phyloP scores from a whole-genome alignment of 495 filamentous ascomycete genomes.

The Trichoderma asperelloides region DNA sequence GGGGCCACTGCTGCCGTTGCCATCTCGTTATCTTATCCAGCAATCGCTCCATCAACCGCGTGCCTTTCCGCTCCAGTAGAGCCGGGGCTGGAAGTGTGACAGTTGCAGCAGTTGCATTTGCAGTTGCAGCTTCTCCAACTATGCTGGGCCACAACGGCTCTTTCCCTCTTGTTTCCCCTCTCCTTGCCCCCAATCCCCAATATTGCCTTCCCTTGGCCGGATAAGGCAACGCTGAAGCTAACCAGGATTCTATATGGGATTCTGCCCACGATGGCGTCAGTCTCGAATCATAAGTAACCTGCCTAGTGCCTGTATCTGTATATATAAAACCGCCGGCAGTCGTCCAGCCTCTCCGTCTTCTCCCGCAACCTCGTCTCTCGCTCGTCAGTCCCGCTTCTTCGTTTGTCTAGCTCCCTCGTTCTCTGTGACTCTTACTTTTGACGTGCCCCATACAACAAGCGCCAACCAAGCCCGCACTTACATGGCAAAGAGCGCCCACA shows the following conservation, averaged over 20 bases:
- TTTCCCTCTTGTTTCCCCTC: neutral
- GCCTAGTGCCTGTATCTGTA: neutral
- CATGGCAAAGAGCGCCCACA: neutral
- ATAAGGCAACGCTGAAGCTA: neutral
- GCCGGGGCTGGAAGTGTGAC: neutral
- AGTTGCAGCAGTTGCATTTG: neutral
- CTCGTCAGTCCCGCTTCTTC: neutral
- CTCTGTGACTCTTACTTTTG: neutral
- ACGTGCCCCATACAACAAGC: conserved; percentile 6
- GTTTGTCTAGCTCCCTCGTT: neutral
- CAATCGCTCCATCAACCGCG: neutral
- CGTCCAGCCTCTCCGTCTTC: neutral
- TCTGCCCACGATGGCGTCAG: conserved; percentile 5
- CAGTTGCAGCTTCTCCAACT: neutral
- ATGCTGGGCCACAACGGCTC: neutral
- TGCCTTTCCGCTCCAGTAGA: neutral
- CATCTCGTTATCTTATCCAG: too few relatives aligned
- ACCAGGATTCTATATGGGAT: neutral
- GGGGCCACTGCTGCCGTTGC: too few relatives aligned
- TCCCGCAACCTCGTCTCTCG: neutral
- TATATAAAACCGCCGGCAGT: neutral
- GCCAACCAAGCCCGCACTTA: conserved; percentile 7
- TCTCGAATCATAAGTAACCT: neutral
- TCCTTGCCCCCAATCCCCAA: neutral
- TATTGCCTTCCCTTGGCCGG: neutral